Base-by-base conservation (phyloP, 169 alveolate genomes). In the Theileria parva region DNA sequence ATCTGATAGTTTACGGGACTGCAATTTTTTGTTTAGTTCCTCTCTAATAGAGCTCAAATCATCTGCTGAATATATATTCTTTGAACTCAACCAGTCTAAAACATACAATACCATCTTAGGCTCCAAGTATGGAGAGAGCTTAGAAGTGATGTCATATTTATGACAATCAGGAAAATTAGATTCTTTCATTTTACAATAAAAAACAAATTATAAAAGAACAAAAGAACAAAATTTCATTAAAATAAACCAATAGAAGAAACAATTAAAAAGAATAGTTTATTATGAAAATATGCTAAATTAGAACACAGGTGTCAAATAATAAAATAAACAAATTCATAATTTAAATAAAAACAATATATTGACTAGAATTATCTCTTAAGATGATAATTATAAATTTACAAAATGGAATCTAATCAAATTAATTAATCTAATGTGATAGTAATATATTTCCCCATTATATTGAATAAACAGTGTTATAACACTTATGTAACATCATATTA, bases 21-120 rank as follows among this genome's bases (percentile, higher is more conserved):
- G 81, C 65, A 81, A 27, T 69, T 76, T 59, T 25, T 25, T 12
- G 23, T 64, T 70, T 6, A 85, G 70, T 32, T 71, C 84, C 25
- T 81, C 79, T 57, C 77, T 59, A 37, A 75, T 68, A n/a, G 74
- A 63, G 23, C 70, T 25, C 51, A 66, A 27, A 11, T 30, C 66
- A 7, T 77, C 78, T 28, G 86, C 74, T 50, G 53, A 32, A 60
- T 39, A 60, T 67, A 85, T 86, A 55, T 78, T 86, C 77, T 90
- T 91, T 17, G 85, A 80, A 28, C 72, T 70, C 68, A 91, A 50
- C 95, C 95, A 91, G 32, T 70, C 86, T 39, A 91, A 67, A n/a
- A 91, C 79, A 72, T 85, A 81, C 44, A 86, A 89, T 21, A 76
- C 79, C 93, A 91, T 87, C 74, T 86, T 89, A 21, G 91, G 92